These are phyloP conservation scores for Dalbergia cochinchinensis DNA, from an alignment of 306 rosid species.

Conservation along the genomic window DNA sequence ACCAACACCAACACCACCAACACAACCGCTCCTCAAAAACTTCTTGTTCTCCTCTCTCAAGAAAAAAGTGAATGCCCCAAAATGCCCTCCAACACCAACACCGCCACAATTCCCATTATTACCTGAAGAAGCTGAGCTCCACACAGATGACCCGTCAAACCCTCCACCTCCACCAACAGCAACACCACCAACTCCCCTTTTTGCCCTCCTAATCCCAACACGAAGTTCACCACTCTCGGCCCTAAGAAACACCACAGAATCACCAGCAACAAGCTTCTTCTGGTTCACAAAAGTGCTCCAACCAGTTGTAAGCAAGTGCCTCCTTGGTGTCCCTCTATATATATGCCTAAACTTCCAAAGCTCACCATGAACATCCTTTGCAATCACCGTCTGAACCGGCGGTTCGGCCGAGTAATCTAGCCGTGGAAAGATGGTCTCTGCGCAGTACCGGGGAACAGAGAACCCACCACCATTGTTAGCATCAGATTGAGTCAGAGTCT, in stretches of 20 bases:
- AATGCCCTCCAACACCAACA: constrained; percentile 48
- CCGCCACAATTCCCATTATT: constrained; percentile 40
- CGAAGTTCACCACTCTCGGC: constrained; percentile 82
- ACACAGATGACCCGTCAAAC: constrained; percentile 60
- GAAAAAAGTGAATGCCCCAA: constrained; percentile 72
- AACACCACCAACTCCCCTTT: constrained; percentile 62
- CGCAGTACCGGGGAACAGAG: constrained; percentile 94
- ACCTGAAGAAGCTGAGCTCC: constrained; percentile 63
- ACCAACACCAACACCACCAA: constrained; percentile 50
- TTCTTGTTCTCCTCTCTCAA: constrained; percentile 68
- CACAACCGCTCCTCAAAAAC: constrained; percentile 59
- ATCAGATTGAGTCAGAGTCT: constrained; percentile 93
- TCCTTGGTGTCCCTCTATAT: constrained; percentile 90
- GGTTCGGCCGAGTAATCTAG: constrained; percentile 93
- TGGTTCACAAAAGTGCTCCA: constrained; percentile 97
- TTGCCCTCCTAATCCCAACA: constrained; percentile 89
- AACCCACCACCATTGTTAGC: constrained; percentile 99
- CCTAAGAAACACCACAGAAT: constrained; percentile 88
- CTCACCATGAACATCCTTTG: constrained; percentile 90
- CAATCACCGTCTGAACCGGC: constrained; percentile 93
- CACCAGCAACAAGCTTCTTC: constrained; percentile 96
- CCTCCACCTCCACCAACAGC: constrained; percentile 49
- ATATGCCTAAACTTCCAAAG: constrained; percentile 95
- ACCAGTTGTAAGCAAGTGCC: constrained; percentile 93
- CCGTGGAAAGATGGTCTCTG: constrained; percentile 92